Conservation (phyloP, 1,284 basidiomycete genomes). For the Bothia castanella region DNA sequence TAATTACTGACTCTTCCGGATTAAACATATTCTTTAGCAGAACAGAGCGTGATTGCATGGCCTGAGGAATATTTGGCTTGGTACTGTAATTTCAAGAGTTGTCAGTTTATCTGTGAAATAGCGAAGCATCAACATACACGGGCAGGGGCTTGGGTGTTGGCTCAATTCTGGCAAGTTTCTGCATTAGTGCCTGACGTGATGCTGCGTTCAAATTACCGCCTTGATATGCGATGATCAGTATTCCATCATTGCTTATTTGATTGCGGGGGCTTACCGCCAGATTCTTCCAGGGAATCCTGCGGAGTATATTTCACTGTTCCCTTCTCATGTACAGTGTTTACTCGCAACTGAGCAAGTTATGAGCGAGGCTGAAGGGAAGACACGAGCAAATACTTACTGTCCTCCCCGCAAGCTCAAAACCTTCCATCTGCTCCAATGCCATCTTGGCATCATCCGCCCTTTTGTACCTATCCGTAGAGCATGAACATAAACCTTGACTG, state of each 20-base stretch:
- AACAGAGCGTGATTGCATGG: conserved; percentile 81
- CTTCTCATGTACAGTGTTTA: conserved; percentile 89
- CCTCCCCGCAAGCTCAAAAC: conserved; percentile 93
- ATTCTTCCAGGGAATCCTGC: conserved; percentile 79
- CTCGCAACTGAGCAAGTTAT: conserved; percentile 59
- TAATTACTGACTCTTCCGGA: conserved; percentile 76
- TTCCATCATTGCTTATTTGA: not conserved
- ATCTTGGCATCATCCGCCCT: conserved; percentile 88
- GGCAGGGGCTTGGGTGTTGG: conserved; percentile 55
- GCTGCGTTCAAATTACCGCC: conserved; percentile 93
- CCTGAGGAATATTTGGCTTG: conserved; percentile 68
- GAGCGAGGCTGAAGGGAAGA: conserved; percentile 6
- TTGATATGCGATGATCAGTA: conserved; percentile 29
- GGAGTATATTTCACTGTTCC: conserved; percentile 69
- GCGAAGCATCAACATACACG: conserved; percentile 44
- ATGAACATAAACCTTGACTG: not conserved
- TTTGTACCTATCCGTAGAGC: conserved; percentile 61
- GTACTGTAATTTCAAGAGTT: conserved; percentile 37
- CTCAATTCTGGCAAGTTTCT: conserved; percentile 94
- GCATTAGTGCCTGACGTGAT: conserved; percentile 96
- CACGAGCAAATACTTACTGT: conserved; percentile 51
- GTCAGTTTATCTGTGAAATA: conserved; percentile 12
- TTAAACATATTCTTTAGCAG: conserved; percentile 96
- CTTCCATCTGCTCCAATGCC: conserved; percentile 97
- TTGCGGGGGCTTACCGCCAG: conserved; percentile 53